Conservation (phyloP, 192 early-diverging fungal genomes). For the Mortierella antarctica region DNA sequence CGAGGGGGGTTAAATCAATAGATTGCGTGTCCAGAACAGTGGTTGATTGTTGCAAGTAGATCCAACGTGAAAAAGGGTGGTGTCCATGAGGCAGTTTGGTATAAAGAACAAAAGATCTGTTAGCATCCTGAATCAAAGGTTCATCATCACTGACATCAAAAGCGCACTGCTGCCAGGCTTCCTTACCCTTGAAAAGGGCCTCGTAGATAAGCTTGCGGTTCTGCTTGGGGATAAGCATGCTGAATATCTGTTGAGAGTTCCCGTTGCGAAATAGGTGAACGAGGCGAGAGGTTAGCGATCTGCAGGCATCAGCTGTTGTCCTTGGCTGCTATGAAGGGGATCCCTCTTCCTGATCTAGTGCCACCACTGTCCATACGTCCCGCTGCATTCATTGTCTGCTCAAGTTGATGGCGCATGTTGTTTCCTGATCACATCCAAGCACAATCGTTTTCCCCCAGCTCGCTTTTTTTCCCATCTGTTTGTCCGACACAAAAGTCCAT, state of each 20-base stretch:
- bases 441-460: too few relatives aligned
- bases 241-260: constrained; percentile 51
- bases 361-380: too few relatives aligned
- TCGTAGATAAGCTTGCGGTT: constrained; percentile 98
- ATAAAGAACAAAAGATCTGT: constrained; percentile 7
- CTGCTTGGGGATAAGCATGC: constrained; percentile 97
- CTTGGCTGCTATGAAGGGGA: not conserved
- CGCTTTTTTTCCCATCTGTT: too few relatives aligned
- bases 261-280: not conserved
- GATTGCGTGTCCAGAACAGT: constrained; percentile 11
- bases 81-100: constrained; percentile 3
- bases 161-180: not conserved
- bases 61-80: not conserved
- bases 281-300: constrained; percentile 16
- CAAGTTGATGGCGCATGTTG: too few relatives aligned
- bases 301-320: not conserved
- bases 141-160: constrained; percentile 12
- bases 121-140: constrained; percentile 32
- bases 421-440: too few relatives aligned
- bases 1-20: constrained; percentile 4
- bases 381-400: too few relatives aligned
- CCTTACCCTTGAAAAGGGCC: constrained; percentile 85
- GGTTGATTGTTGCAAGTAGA: not conserved
- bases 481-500: too few relatives aligned
- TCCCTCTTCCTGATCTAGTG: not conserved